Evolutionary conservation across 2,329 filamentous ascomycete species (phyloP).

Genomic region (Acrodontium crateriforme): DNA sequence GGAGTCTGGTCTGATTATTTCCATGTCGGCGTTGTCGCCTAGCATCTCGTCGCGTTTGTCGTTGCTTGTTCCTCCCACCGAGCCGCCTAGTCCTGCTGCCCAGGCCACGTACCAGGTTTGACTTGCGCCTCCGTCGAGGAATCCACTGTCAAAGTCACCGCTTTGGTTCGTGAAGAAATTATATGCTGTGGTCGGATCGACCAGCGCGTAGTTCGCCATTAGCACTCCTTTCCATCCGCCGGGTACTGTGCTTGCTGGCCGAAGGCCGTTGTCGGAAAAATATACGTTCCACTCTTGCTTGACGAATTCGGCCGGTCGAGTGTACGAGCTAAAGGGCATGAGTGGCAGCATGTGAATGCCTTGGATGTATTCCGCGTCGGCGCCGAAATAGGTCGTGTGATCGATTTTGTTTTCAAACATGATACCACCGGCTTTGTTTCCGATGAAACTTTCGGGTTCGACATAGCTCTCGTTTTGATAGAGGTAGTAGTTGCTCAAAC

Average conservation of each 20-base stretch:
- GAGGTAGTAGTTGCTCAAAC: conserved; percentile 69
- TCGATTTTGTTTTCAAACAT: conserved; percentile 88
- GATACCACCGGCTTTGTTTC: conserved; percentile 57
- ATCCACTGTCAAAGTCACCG: conserved; percentile 47
- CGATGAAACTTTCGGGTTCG: conserved; percentile 63
- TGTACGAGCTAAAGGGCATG: conserved; percentile 52
- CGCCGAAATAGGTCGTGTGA: conserved; percentile 80
- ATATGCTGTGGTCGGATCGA: conserved; percentile 57
- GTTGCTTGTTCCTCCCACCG: neutral
- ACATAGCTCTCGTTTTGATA: conserved; percentile 55
- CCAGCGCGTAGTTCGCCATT: conserved; percentile 66
- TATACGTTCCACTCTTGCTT: conserved; percentile 68
- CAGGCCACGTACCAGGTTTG: conserved; percentile 76
- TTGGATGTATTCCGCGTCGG: conserved; percentile 25
- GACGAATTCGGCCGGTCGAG: conserved; percentile 57
- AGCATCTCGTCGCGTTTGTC: conserved; percentile 1
- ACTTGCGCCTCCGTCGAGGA: conserved; percentile 71
- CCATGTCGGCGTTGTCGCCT: conserved; percentile 1
- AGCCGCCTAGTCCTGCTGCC: conserved; percentile 48
- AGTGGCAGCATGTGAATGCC: conserved; percentile 78
- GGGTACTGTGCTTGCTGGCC: conserved; percentile 2
- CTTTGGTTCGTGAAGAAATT: conserved; percentile 53
- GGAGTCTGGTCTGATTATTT: neutral
- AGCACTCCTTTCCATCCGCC: conserved; percentile 81
- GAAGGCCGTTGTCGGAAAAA: conserved; percentile 50